phyloP scores from a whole-genome alignment of 148 eudicot species.

The Polygonum aviculare region DNA sequence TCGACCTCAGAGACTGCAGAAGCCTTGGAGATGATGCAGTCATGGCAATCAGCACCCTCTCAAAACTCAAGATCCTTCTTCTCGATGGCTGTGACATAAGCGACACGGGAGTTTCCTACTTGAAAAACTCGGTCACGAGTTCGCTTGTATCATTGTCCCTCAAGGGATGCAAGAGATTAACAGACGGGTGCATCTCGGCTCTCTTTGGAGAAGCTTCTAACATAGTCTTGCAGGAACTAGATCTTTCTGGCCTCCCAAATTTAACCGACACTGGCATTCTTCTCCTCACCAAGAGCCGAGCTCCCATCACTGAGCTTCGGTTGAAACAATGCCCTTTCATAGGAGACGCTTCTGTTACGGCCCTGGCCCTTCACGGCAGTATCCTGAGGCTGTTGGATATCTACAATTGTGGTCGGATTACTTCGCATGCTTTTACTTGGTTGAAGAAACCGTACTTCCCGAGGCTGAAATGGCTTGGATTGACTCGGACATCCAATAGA shows the following conservation, averaged over 20 bases:
- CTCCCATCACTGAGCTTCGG: constrained; percentile 60
- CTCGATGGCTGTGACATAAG: constrained; percentile 77
- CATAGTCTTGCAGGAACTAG: constrained; percentile 56
- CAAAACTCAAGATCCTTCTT: constrained; percentile 51
- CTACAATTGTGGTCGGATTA: constrained; percentile 81
- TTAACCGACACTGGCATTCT: constrained; percentile 67
- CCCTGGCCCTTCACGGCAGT: constrained; percentile 77
- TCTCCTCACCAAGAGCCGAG: constrained; percentile 50
- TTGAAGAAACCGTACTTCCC: constrained; percentile 88
- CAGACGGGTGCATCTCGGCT: constrained; percentile 59
- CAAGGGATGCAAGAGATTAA: constrained; percentile 91
- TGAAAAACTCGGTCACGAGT: constrained; percentile 35
- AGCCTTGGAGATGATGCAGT: constrained; percentile 85
- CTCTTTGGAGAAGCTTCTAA: constrained; percentile 48
- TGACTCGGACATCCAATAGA: constrained; percentile 55
- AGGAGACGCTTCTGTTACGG: constrained; percentile 83
- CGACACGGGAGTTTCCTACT: constrained; percentile 58
- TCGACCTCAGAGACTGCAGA: constrained; percentile 89
- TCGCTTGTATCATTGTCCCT: constrained; percentile 59
- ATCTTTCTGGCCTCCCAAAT: constrained; percentile 76
- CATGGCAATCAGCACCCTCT: constrained; percentile 46
- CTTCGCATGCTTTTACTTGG: constrained; percentile 75
- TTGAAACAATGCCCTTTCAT: constrained; percentile 80
- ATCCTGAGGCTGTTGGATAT: constrained; percentile 67
- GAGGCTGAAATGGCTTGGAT: constrained; percentile 82